A percentile compares a stretch with the other conserved stretches of the same genome.
Conservation (phyloP, 306 rosid species). For the Glycine latifolia region DNA sequence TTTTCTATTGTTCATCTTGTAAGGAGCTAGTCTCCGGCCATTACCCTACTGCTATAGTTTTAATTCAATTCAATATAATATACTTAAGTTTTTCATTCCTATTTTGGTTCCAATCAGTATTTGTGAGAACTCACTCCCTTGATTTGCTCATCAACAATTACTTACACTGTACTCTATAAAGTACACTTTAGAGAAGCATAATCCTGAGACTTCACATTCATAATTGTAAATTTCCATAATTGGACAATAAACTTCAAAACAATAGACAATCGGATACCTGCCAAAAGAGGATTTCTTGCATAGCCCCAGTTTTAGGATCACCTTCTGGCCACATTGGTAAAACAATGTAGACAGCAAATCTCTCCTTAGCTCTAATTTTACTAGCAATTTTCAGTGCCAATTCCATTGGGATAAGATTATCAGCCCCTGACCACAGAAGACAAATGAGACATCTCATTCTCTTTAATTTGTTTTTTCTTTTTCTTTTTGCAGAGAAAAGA, state of each 20-base stretch:
- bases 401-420: constrained; percentile 96
- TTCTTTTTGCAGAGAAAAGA: constrained; percentile 21
- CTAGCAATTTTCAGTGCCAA: constrained; percentile 86
- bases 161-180: constrained; percentile 26
- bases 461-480: background rate
- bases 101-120: background rate
- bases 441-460: constrained; percentile 26
- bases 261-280: constrained; percentile 66
- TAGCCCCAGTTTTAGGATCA: constrained; percentile 74
- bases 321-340: constrained; percentile 99
- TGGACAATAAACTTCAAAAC: constrained; percentile 37
- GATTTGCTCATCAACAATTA: constrained; percentile 38
- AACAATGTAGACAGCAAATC: constrained; percentile 85
- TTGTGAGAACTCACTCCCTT: constrained; percentile 35
- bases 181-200: constrained; percentile 16
- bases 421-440: constrained; percentile 77
- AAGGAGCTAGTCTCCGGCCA: background rate
- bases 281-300: constrained; percentile 99
- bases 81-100: background rate
- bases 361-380: constrained; percentile 87
- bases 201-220: constrained; percentile 31
- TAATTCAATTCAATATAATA: background rate
- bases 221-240: constrained; percentile 22
- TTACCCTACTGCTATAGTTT: background rate
- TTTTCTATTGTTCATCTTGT: background rate